Percentiles rank a stretch among this genome's conserved stretches.
Evolutionary conservation across 345 rosid genomes (phyloP).

Genomic region (Rhodamnia rubescens): DNA sequence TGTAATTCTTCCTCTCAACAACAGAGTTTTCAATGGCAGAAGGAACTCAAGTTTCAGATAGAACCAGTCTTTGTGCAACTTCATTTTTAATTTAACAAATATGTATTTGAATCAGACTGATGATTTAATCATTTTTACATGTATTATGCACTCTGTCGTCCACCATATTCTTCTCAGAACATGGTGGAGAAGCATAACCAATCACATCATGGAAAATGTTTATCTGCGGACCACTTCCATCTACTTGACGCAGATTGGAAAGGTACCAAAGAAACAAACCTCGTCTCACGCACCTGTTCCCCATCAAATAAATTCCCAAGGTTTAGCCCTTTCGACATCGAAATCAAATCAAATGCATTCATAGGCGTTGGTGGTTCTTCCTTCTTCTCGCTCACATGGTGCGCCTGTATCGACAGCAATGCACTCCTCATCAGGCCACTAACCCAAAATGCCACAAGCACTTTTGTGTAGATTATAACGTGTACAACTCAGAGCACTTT

Average conservation of each 20-base stretch:
- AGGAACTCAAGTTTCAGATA: not conserved
- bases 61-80: not conserved
- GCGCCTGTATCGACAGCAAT: constrained; percentile 37
- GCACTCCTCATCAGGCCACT: not conserved
- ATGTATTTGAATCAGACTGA: not conserved
- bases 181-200: not conserved
- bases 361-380: constrained; percentile 74
- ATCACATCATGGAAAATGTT: not conserved
- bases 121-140: not conserved
- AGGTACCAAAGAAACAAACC: not conserved
- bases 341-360: constrained; percentile 90
- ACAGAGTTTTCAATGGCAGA: not conserved
- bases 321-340: constrained; percentile 90
- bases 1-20: not conserved
- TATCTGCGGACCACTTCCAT: not conserved
- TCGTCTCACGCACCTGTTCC: constrained; percentile 48
- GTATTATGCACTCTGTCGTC: not conserved
- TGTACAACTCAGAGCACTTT: not conserved
- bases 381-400: constrained; percentile 81
- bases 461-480: not conserved
- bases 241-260: not conserved
- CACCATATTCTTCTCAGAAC: not conserved
- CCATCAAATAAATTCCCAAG: constrained; percentile 70
- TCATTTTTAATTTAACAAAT: not conserved
- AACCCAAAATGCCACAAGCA: not conserved